A percentile compares a stretch with the other conserved stretches of the same genome.
Evolutionary conservation across 495 filamentous ascomycete species (phyloP).

Genomic region (Ramalina intermedia): DNA sequence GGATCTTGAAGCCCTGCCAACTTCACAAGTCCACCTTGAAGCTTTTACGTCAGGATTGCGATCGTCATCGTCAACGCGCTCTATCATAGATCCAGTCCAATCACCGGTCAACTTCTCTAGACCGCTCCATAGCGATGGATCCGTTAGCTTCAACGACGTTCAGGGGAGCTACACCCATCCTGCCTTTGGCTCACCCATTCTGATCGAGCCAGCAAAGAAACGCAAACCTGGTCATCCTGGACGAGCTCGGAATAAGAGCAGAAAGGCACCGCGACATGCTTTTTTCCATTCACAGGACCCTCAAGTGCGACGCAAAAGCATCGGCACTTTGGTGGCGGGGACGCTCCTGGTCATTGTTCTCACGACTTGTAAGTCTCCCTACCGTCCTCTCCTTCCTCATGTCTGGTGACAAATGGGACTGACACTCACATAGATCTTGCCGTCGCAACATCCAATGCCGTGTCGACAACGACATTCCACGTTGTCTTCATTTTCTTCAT

Average conservation of each 20-base stretch:
- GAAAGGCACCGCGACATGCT: conserved; percentile 25
- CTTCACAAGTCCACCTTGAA: background rate
- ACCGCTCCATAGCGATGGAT: conserved; percentile 11
- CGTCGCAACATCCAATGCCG: conserved; percentile 44
- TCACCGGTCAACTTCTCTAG: conserved; percentile 10
- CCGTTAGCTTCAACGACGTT: conserved; percentile 1
- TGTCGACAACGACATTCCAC: conserved; percentile 46
- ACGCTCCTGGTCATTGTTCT: conserved; percentile 38
- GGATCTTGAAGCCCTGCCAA: background rate
- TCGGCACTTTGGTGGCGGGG: conserved; percentile 42
- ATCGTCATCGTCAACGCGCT: conserved; percentile 13
- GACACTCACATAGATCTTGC: conserved; percentile 42
- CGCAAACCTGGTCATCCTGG: background rate
- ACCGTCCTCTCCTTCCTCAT: background rate
- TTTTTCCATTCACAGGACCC: conserved; percentile 38
- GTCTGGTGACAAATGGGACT: background rate
- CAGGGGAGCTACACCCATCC: background rate
- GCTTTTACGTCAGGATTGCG: conserved; percentile 2
- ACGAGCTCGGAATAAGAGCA: background rate
- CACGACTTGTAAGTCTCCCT: conserved; percentile 38
- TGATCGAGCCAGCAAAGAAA: background rate
- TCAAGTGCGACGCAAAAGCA: conserved; percentile 38
- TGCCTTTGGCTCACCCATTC: background rate
- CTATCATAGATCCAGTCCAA: conserved; percentile 13
- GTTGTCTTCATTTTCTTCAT: conserved; percentile 65